Evolutionary conservation across 2,329 filamentous ascomycete species (phyloP).

Genomic region (Taxawa tesnikishii): DNA sequence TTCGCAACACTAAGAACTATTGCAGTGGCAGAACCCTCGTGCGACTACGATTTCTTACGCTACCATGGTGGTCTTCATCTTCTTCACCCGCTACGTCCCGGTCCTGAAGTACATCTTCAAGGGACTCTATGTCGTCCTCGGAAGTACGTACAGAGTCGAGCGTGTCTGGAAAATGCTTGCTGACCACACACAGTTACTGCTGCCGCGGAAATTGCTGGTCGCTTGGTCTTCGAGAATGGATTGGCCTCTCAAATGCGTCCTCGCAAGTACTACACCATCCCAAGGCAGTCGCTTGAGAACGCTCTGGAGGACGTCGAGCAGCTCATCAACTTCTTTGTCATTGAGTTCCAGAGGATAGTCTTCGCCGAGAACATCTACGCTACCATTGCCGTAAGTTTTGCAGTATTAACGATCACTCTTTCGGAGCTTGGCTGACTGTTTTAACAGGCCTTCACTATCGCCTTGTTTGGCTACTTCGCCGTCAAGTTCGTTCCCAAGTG

Average conservation of each 20-base stretch:
- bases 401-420: neutral
- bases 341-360: conserved; percentile 53
- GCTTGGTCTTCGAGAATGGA: conserved; percentile 43
- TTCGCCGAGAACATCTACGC: conserved; percentile 54
- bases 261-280: conserved; percentile 53
- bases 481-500: conserved; percentile 55
- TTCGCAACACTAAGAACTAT: conserved; percentile 20
- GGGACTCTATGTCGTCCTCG: conserved; percentile 44
- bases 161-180: conserved; percentile 3
- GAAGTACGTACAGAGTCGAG: conserved; percentile 30
- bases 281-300: conserved; percentile 50
- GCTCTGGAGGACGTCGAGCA: conserved; percentile 51
- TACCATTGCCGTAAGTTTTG: conserved; percentile 42
- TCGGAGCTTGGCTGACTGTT: conserved; percentile 10
- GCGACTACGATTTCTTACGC: conserved; percentile 50
- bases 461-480: conserved; percentile 50
- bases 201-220: conserved; percentile 44
- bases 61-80: conserved; percentile 44
- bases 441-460: conserved; percentile 48
- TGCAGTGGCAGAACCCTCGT: conserved; percentile 51
- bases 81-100: conserved; percentile 51
- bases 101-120: conserved; percentile 51
- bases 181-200: conserved; percentile 36
- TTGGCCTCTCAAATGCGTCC: conserved; percentile 50
- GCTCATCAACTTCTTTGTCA: conserved; percentile 56